Conservation (phyloP, 2,329 filamentous ascomycete species). For the Trichoderma brevicompactum region DNA sequence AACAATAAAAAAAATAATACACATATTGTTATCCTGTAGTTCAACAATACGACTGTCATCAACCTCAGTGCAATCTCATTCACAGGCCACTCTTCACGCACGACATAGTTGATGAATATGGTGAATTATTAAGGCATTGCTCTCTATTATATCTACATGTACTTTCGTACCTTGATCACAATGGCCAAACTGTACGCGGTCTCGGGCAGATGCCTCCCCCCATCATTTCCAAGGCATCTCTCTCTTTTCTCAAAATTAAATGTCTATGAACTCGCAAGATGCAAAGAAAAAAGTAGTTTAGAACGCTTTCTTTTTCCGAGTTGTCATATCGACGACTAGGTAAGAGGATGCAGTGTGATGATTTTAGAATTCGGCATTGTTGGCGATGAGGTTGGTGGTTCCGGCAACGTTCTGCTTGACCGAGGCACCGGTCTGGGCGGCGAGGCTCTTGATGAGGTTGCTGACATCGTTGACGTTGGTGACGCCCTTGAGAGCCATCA, state of each 20-base stretch:
- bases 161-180: neutral
- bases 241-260: neutral
- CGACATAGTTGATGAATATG: neutral
- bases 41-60: neutral
- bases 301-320: neutral
- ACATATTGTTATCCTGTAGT: too few relatives aligned
- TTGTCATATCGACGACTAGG: neutral
- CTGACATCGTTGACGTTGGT: conserved; percentile 45
- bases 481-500: conserved; percentile 62
- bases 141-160: conserved; percentile 15
- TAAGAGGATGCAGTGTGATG: neutral
- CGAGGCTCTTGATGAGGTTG: conserved; percentile 59
- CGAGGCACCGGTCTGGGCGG: conserved; percentile 49
- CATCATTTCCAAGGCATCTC: conserved; percentile 1
- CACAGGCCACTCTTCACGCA: neutral
- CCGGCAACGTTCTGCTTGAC: conserved; percentile 47
- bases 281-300: neutral
- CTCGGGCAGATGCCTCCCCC: neutral
- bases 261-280: conserved; percentile 14
- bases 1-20: neutral
- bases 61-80: neutral
- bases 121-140: neutral
- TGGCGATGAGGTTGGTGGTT: conserved; percentile 60
- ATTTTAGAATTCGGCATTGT: conserved; percentile 53
- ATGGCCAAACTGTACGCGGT: neutral